Evolutionary conservation across 441 rosid genomes (phyloP), one percentile per base, ranked within the genome.

Genomic region (Hura crepitans): DNA sequence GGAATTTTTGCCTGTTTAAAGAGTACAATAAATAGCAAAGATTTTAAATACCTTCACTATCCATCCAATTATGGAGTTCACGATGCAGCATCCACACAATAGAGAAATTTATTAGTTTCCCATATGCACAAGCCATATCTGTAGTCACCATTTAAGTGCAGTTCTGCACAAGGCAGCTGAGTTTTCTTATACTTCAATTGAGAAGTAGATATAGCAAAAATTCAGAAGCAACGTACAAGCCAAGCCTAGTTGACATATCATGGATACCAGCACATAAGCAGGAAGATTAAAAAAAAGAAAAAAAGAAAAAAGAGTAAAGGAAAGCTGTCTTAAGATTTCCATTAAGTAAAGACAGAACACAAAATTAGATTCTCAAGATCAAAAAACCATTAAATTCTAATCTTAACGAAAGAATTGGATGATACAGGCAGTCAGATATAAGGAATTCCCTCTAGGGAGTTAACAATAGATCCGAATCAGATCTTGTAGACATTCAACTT

Each of bases 41-140:
- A 9, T 35, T 12, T 53, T n/a, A 9, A 53, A 35, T 22, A 28
- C 18, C 7, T 66, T 51, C 2, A n/a, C 43, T 66, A 31, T 25
- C 69, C 2, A 50, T 28, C 62, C 46, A 66, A 66, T 51, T 18
- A 18, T 5, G 31, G 15, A 50, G 47, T 50, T 35, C 71, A 39
- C 17, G 50, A 68, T 68, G 37, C 27, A 5, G 22, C n/a, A 66
- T 9, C 35, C 20, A 6, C 33, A 53, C 12, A 55, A 55, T 18
- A 31, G 51, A 7, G 28, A 14, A 56, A 68, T 27, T 55, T 10
- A 18, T 56, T 23, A 50, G 28, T 65, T 50, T 53, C 46, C 27
- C 54, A 14, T 5, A 39, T 54, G 62, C 25, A 39, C 18, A 35
- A 59, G 57, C 46, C 39, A 18, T 13, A 46, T 9, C 7, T 25